These are phyloP conservation scores for Boletus semigastroideus DNA, from an alignment of 1,284 basidiomycete species.

Conservation along the genomic window DNA sequence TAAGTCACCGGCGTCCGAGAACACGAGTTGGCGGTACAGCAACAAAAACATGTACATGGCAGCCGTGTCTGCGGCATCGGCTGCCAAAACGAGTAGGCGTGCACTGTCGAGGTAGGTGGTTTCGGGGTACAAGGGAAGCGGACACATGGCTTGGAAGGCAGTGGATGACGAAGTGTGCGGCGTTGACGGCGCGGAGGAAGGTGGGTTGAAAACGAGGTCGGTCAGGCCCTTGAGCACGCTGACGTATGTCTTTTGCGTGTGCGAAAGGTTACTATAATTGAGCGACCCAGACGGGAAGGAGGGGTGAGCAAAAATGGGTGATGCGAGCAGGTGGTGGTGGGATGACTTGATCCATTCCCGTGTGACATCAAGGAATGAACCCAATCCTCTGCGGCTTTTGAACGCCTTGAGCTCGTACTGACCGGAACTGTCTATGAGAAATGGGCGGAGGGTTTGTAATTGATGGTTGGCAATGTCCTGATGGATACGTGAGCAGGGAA, in stretches of 20 bases:
- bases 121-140: constrained; percentile 65
- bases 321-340: constrained; percentile 38
- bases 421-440: constrained; percentile 78
- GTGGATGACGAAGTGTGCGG: constrained; percentile 28
- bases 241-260: constrained; percentile 56
- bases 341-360: constrained; percentile 61
- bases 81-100: constrained; percentile 67
- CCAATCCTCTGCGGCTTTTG: constrained; percentile 52
- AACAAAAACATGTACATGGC: constrained; percentile 80
- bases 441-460: constrained; percentile 83
- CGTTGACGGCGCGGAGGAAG: constrained; percentile 37
- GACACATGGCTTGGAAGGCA: constrained; percentile 36
- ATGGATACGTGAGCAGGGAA: constrained; percentile 19
- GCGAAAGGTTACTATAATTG: constrained; percentile 42
- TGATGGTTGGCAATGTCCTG: constrained; percentile 96
- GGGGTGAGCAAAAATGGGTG: constrained; percentile 42
- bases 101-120: constrained; percentile 81
- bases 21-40: constrained; percentile 74
- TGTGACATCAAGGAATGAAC: constrained; percentile 54
- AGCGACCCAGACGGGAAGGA: constrained; percentile 40
- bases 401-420: constrained; percentile 83
- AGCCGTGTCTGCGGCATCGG: constrained; percentile 75
- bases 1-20: constrained; percentile 39
- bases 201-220: constrained; percentile 68
- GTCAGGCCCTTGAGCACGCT: constrained; percentile 65